Conservation (phyloP, 208 protist species). For the Strigomonas culicis region DNA sequence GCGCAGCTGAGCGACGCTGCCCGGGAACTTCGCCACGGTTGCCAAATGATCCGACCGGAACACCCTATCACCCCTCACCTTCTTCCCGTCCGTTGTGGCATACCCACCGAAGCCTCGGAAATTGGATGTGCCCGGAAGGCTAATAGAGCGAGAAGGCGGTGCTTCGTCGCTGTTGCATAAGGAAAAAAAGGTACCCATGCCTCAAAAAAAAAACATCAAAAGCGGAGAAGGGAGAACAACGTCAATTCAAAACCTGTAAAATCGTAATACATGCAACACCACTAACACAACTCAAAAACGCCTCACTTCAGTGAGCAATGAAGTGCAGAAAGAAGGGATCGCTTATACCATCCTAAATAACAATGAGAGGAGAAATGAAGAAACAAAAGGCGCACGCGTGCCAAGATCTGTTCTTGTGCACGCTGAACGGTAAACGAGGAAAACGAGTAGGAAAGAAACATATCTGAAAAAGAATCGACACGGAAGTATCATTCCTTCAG, state of each 20-base stretch:
- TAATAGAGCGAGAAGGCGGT: neutral
- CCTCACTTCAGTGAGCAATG: neutral
- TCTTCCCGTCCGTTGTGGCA: constrained; percentile 19
- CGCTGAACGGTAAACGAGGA: neutral
- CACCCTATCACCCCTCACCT: constrained; percentile 24
- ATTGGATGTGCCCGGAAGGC: constrained; percentile 20
- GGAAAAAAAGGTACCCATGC: too few relatives aligned
- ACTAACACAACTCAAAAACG: neutral
- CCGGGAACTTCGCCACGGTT: constrained; percentile 1
- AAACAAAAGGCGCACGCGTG: constrained; percentile 6
- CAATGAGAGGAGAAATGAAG: constrained; percentile 1
- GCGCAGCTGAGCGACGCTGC: neutral
- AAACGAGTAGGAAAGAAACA: constrained; percentile 12
- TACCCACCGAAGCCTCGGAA: constrained; percentile 48
- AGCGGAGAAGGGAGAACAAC: neutral
- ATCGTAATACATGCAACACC: neutral
- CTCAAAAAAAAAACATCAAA: neutral
- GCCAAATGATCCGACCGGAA: constrained; percentile 34
- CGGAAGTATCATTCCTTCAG: constrained; percentile 6
- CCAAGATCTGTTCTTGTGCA: neutral
- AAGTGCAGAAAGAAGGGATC: neutral
- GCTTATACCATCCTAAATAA: neutral
- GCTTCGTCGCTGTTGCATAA: too few relatives aligned
- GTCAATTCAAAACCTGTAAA: neutral
- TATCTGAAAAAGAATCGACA: constrained; percentile 8